phyloP scores from a whole-genome alignment of 495 filamentous ascomycete species.

The Talaromyces wortmannii region DNA sequence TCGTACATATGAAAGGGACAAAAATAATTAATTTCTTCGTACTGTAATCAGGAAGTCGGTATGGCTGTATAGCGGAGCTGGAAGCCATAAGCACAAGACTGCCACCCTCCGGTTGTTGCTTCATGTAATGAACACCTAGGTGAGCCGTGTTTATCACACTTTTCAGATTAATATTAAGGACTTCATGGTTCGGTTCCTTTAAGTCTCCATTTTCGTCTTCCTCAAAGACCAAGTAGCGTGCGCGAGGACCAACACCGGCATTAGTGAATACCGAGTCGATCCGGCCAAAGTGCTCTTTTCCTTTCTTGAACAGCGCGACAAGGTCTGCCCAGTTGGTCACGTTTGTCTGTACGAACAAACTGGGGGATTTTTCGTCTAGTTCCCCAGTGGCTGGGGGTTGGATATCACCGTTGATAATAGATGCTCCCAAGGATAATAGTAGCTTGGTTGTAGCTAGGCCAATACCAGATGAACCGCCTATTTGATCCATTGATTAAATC shows the following conservation, averaged over 20 bases:
- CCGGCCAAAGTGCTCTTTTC: slow-evolving; percentile 26
- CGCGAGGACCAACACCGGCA: slow-evolving; percentile 33
- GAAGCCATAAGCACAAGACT: slow-evolving; percentile 34
- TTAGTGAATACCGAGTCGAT: slow-evolving; percentile 47
- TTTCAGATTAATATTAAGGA: slow-evolving; percentile 37
- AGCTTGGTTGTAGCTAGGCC: slow-evolving; percentile 37
- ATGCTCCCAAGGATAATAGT: slow-evolving; percentile 36
- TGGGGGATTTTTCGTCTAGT: slow-evolving; percentile 8
- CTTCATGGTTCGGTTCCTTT: slow-evolving; percentile 27
- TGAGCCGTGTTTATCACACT: slow-evolving; percentile 31
- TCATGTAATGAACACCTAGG: slow-evolving; percentile 32
- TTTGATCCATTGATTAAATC: background rate
- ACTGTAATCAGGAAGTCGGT: slow-evolving; percentile 27
- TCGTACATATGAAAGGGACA: background rate
- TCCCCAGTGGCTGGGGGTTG: slow-evolving; percentile 20
- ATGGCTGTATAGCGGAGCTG: slow-evolving; percentile 27
- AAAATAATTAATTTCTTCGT: background rate
- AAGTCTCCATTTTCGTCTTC: slow-evolving; percentile 32
- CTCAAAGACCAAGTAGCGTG: slow-evolving; percentile 30
- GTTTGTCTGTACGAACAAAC: slow-evolving; percentile 27
- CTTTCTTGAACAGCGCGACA: slow-evolving; percentile 28
- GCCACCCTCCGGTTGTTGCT: slow-evolving; percentile 18
- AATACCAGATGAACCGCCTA: slow-evolving; percentile 45
- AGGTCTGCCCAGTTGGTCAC: slow-evolving; percentile 35
- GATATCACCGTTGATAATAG: slow-evolving; percentile 36